Percentiles rank a stretch among this genome's conserved stretches.
Conservation (phyloP, 2,329 filamentous ascomycete genomes). For the Periconia sp. region DNA sequence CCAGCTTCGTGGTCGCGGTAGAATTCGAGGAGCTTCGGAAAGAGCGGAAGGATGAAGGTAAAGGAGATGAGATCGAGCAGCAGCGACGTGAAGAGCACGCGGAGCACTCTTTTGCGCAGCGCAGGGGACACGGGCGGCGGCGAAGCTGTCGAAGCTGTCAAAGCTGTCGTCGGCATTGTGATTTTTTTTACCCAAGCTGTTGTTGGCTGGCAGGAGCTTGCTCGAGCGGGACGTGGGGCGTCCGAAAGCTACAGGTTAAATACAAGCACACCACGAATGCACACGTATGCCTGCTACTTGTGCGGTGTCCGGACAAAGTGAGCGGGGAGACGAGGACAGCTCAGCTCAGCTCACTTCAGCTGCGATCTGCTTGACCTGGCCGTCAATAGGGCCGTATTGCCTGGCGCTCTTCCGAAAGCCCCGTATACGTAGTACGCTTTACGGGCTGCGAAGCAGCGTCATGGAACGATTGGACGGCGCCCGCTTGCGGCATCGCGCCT, state of each 20-base stretch:
- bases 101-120: slow-evolving; percentile 79
- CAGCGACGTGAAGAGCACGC: slow-evolving; percentile 86
- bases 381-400: background rate
- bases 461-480: background rate
- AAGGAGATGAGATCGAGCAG: slow-evolving; percentile 94
- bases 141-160: too few relatives aligned
- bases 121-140: slow-evolving; percentile 45
- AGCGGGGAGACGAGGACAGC: background rate
- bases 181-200: too few relatives aligned
- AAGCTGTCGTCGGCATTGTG: too few relatives aligned
- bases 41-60: slow-evolving; percentile 96
- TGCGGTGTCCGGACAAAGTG: too few relatives aligned
- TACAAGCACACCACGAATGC: too few relatives aligned
- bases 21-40: slow-evolving; percentile 94
- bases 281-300: too few relatives aligned
- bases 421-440: background rate
- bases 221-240: too few relatives aligned
- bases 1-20: slow-evolving; percentile 83
- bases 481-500: slow-evolving; percentile 1
- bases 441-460: too few relatives aligned
- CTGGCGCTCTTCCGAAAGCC: background rate
- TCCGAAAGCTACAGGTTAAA: too few relatives aligned
- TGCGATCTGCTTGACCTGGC: too few relatives aligned
- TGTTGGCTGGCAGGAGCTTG: too few relatives aligned
- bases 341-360: slow-evolving; percentile 4